Base-by-base conservation (phyloP, 2,329 filamentous ascomycete species). In the Byssochlamys sp. region DNA sequence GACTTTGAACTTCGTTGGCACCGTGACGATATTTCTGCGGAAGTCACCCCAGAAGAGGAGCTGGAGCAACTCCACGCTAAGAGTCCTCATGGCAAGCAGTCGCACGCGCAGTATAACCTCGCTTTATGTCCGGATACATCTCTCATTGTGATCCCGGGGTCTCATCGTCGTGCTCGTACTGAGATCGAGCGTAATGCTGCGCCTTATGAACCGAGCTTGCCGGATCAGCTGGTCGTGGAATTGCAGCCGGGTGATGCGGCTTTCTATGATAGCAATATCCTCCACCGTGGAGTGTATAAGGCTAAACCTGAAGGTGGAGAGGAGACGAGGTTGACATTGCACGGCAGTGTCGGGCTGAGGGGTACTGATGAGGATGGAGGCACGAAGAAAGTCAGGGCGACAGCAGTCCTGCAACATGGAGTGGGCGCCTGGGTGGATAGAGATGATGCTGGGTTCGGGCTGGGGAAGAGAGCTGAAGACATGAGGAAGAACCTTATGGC, bases 241-340 rank as follows among this genome's bases (percentile, higher is more conserved):
- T 76, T 95, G 60, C 75, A 81, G 61, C 80, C 89, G 0, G 90
- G 90, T 0, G 90, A 95, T 72, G 84, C 88, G 14, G 88, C 88
- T 49, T 95, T 95, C 66, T 95, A 95, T 69, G 85, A 95, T 71
- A 95, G 91, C 68, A 95, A 95, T 71, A 95, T 95, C 62, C 71
- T 95, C 57, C 76, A 78, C 56, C 70, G 76, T 4, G 75, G 75
- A 2, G 69, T 74, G 27, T 78, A 78, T 58, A 67, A 67, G 58
- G 71, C 62, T 7, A 76, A 76, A 60, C 61, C 60, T 26, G 69
- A 71, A 49, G 67, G 67, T 3, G 70, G 65, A 11, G 67, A 70
- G 53, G 69, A 75, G 63, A 71, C 70, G 7, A 59, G 74, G 48
- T 65, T 77, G 63, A 77, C 75, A 31, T 55, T 77, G 54, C 75